Evolutionary conservation across 306 rosid species (phyloP).

Genomic region (Cicer cuneatum): DNA sequence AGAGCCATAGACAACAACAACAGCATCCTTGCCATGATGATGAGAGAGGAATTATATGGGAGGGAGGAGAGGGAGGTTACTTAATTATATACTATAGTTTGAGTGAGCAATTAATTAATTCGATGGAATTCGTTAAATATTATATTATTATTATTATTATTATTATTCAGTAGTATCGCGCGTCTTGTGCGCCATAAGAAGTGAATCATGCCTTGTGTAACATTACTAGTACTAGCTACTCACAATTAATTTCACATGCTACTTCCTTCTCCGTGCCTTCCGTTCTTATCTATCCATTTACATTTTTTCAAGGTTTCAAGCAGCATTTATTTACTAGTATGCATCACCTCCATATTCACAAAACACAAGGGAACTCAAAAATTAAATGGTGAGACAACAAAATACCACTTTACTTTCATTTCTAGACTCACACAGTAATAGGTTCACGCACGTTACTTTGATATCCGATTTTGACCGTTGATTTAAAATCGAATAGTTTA

Average conservation of each 20-base stretch:
- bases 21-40: constrained; percentile 27
- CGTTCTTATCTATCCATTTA: constrained; percentile 5
- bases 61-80: background rate
- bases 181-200: constrained; percentile 43
- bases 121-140: background rate
- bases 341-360: too few species aligned
- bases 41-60: background rate
- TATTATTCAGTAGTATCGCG: background rate
- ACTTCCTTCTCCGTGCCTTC: constrained; percentile 39
- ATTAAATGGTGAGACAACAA: too few species aligned
- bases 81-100: too few species aligned
- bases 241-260: constrained; percentile 38
- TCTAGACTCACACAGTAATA: too few species aligned
- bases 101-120: too few species aligned
- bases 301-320: background rate
- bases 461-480: too few species aligned
- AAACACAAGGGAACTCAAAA: too few species aligned
- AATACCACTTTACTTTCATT: too few species aligned
- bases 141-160: background rate
- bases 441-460: too few species aligned
- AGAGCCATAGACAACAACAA: constrained; percentile 50
- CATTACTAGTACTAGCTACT: constrained; percentile 2
- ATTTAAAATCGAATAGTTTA: too few species aligned
- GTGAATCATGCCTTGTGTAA: constrained; percentile 54
- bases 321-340: too few species aligned